phyloP scores from a whole-genome alignment of 257 asterid genomes.

The Petunia secreta region DNA sequence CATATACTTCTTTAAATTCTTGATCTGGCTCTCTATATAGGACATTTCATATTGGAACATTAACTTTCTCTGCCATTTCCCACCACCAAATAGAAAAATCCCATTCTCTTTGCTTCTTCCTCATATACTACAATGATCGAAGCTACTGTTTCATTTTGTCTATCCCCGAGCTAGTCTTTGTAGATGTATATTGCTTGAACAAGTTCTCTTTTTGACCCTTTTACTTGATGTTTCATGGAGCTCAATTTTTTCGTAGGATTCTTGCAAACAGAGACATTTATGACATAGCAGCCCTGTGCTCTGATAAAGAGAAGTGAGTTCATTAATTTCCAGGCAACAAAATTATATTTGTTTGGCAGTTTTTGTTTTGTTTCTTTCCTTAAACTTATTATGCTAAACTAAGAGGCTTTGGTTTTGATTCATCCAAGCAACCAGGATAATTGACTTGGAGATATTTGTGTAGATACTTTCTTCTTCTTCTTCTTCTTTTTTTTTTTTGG shows the following conservation, averaged over 20 bases:
- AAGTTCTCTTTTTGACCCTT: background rate
- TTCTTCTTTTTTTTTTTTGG: background rate
- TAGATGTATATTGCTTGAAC: background rate
- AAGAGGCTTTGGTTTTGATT: background rate
- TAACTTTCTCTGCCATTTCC: background rate
- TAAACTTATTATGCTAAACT: background rate
- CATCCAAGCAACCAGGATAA: background rate
- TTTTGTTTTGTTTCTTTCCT: background rate
- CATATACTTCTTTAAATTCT: background rate
- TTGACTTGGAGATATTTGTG: background rate
- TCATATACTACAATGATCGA: background rate
- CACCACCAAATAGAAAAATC: background rate
- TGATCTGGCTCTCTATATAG: too few relatives aligned
- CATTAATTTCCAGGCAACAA: background rate
- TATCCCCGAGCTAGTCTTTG: background rate
- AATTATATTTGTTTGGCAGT: background rate
- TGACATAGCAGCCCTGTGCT: slow-evolving; percentile 81
- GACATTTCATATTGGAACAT: background rate
- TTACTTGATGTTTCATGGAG: background rate
- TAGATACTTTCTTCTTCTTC: background rate
- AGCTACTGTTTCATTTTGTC: background rate
- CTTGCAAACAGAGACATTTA: slow-evolving; percentile 65
- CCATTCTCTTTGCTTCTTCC: background rate
- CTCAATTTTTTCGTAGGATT: slow-evolving; percentile 57
- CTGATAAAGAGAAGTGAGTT: slow-evolving; percentile 58